These are phyloP conservation scores for Saccharomyces hybrid DNA, from an alignment of 1,139 yeast species.

Conservation along the genomic window DNA sequence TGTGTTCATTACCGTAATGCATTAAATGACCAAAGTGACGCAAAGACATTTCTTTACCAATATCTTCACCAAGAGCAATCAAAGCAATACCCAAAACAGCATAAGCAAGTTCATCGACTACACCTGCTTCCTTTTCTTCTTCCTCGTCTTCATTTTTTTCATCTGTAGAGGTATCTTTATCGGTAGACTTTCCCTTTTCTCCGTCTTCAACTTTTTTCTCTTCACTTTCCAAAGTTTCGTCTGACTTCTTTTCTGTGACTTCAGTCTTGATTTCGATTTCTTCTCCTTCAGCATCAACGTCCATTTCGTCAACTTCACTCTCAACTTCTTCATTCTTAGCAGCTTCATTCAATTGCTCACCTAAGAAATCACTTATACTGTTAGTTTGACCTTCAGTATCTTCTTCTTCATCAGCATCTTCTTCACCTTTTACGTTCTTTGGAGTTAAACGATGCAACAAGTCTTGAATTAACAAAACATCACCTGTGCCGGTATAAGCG, in stretches of 20 bases:
- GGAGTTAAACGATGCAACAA: constrained; percentile 83
- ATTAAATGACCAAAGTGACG: constrained; percentile 96
- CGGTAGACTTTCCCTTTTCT: constrained; percentile 17
- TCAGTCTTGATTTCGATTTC: constrained; percentile 17
- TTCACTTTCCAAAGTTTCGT: constrained; percentile 20
- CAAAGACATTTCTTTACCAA: constrained; percentile 95
- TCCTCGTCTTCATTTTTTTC: constrained; percentile 24
- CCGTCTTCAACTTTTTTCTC: constrained; percentile 16
- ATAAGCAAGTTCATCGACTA: constrained; percentile 57
- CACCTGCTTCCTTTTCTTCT: constrained; percentile 41
- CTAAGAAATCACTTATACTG: constrained; percentile 21
- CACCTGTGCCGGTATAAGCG: constrained; percentile 97
- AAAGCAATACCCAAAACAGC: constrained; percentile 93
- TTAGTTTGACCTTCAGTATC: constrained; percentile 36
- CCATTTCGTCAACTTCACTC: constrained; percentile 24
- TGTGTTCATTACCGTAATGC: constrained; percentile 93
- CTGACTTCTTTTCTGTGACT: constrained; percentile 17
- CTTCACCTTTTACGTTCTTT: constrained; percentile 40
- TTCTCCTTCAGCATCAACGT: constrained; percentile 17
- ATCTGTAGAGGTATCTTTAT: constrained; percentile 24
- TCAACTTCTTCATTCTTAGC: constrained; percentile 19
- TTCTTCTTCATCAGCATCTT: constrained; percentile 42
- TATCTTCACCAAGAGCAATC: constrained; percentile 96
- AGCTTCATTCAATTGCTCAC: constrained; percentile 18
- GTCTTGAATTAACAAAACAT: constrained; percentile 89